phyloP scores from a whole-genome alignment of 192 early-diverging fungal species.

The Phlyctochytrium arcticum region DNA sequence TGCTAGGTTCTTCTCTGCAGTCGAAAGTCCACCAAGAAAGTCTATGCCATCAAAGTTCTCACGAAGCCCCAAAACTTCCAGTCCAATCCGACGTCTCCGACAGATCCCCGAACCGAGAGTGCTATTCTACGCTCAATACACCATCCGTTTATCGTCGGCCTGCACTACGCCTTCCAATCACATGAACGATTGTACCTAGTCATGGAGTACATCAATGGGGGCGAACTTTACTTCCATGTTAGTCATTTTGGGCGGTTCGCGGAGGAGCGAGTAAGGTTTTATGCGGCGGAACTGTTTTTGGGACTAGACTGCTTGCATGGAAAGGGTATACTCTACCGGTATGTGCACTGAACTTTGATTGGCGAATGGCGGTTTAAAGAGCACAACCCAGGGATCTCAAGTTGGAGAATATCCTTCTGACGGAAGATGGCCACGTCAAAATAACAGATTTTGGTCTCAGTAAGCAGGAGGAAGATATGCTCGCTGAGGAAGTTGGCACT shows the following conservation, averaged over 20 bases:
- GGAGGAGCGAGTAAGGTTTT: slow-evolving; percentile 46
- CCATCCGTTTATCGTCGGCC: slow-evolving; percentile 53
- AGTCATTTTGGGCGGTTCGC: slow-evolving; percentile 43
- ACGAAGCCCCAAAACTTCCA: slow-evolving; percentile 12
- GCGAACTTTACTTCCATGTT: slow-evolving; percentile 90
- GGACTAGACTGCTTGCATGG: slow-evolving; percentile 45
- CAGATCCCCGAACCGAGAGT: slow-evolving; percentile 22
- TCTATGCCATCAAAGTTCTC: slow-evolving; percentile 51
- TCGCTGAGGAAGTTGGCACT: slow-evolving; percentile 2
- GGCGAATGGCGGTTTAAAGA: not conserved
- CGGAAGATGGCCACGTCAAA: slow-evolving; percentile 46
- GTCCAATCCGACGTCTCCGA: not conserved
- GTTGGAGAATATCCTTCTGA: slow-evolving; percentile 55
- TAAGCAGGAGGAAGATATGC: slow-evolving; percentile 29
- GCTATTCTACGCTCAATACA: slow-evolving; percentile 40
- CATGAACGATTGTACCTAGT: slow-evolving; percentile 40
- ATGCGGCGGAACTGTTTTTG: slow-evolving; percentile 44
- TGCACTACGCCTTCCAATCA: slow-evolving; percentile 51
- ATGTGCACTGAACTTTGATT: not conserved
- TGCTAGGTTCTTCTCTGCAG: slow-evolving; percentile 38
- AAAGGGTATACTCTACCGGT: slow-evolving; percentile 51
- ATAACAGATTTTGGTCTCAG: slow-evolving; percentile 54
- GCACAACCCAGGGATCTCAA: slow-evolving; percentile 43
- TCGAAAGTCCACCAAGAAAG: slow-evolving; percentile 42
- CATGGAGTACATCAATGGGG: slow-evolving; percentile 85